Evolutionary conservation across 345 rosid genomes (phyloP).

Genomic region (Acer saccharum): DNA sequence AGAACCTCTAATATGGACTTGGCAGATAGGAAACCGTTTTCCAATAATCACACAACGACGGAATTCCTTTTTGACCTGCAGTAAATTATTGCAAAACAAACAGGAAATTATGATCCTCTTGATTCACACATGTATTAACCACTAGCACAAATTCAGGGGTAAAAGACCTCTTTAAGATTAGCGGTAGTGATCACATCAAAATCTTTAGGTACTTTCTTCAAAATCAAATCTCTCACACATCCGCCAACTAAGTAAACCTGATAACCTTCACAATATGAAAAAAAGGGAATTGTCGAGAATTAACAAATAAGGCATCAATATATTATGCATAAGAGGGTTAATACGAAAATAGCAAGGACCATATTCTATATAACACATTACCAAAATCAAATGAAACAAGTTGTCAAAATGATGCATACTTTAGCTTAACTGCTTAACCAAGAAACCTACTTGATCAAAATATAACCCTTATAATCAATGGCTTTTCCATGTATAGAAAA

Average conservation of each 20-base stretch:
- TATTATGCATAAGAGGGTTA: background rate
- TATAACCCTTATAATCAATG: background rate
- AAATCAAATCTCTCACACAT: conserved; percentile 88
- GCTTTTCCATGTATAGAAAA: background rate
- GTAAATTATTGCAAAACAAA: conserved; percentile 19
- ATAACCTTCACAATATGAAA: conserved; percentile 47
- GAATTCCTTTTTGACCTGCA: conserved; percentile 60
- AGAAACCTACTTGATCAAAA: background rate
- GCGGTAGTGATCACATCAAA: conserved; percentile 96
- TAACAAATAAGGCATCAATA: background rate
- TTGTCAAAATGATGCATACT: background rate
- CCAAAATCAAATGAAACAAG: conserved; percentile 17
- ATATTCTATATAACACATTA: background rate
- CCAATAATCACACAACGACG: conserved; percentile 63
- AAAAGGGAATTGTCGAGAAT: conserved; percentile 4
- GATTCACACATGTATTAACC: background rate
- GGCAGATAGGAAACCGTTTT: conserved; percentile 79
- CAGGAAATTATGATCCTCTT: background rate
- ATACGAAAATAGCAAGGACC: background rate
- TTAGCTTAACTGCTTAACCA: background rate
- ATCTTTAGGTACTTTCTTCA: conserved; percentile 80
- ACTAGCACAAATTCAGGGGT: background rate
- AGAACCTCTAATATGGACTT: conserved; percentile 57
- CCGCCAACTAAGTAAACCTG: conserved; percentile 93
- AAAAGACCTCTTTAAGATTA: conserved; percentile 61